Base-by-base conservation (phyloP, 805 yeast species). In the Wilhelminamyces savonicus region DNA sequence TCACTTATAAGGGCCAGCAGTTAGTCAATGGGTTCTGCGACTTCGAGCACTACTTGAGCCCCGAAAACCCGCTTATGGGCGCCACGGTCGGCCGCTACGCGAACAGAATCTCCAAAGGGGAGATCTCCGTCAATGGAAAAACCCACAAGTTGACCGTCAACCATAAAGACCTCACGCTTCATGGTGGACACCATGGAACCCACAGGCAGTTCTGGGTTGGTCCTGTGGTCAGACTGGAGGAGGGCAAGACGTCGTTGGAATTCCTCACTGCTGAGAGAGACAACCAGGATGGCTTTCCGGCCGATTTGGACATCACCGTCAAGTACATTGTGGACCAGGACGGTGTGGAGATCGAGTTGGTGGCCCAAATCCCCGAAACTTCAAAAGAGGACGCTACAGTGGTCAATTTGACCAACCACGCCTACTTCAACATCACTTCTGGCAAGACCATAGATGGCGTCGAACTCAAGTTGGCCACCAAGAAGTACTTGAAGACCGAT, bases 41-140 rank as follows among this genome's bases (percentile, higher is more conserved):
- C 23, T 62, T 58, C 17, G 40, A 31, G 5, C 53, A 49, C 24
- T 63, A 61, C 41, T 33, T 40, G 16, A 35, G 18, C 11, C 10
- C 34, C 7, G 23, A 26, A 19, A 67, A 71, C 43, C 74, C 76
- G 13, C 75, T 59, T 46, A 64, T 77, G 33, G 84, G 84, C 21
- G 74, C 82, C 17, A 71, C 81, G 13, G 67, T 77, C 23, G 86
- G 86, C 17, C 63, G 85, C 26, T 69, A 62, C 35, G 83, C 83
- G 30, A 79, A 78, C 50, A 63, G 85, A 34, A 68, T 78, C 29
- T 43, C 53, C 8, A 56, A 58, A 24, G 79, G 74, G 18, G 37
- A 46, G 29, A 61, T 74, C 38, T 29, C 37, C 10, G 35, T 76
- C 14, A 56, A 59, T 21, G 74, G 70, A 5, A 45, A 54, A 30